These are phyloP conservation scores for Saccharomyces eubayanus DNA, from an alignment of 805 yeast species.

Conservation along the genomic window DNA sequence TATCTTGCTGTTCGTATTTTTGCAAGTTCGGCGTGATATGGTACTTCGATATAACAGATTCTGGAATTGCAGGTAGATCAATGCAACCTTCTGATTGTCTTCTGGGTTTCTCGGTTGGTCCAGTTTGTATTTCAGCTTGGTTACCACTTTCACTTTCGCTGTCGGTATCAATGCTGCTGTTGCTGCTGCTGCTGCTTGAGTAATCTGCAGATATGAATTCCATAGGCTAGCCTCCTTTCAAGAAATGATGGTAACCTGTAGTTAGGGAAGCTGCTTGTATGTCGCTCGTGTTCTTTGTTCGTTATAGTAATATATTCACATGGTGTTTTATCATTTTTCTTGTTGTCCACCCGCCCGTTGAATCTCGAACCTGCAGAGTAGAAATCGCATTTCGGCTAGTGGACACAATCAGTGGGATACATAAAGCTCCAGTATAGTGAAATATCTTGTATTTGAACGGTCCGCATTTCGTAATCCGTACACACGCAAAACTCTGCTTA, in stretches of 20 bases:
- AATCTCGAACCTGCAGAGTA: not conserved
- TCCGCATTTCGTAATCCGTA: not conserved
- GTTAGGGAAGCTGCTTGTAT: not conserved
- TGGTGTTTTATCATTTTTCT: not conserved
- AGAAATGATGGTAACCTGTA: not conserved
- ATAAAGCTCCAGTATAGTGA: not conserved
- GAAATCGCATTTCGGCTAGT: not conserved
- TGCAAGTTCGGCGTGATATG: constrained; percentile 17
- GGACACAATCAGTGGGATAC: not conserved
- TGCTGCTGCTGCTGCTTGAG: constrained; percentile 8
- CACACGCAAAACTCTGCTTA: not conserved
- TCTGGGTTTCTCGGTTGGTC: not conserved
- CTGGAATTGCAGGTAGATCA: constrained; percentile 15
- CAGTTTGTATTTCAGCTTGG: not conserved
- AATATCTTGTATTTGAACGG: not conserved
- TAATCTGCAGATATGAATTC: constrained; percentile 12
- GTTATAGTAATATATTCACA: not conserved
- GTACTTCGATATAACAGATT: constrained; percentile 17
- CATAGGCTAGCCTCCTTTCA: constrained; percentile 6
- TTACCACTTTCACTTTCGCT: constrained; percentile 7
- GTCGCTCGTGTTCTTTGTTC: not conserved
- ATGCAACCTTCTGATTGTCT: not conserved
- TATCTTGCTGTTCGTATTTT: constrained; percentile 3
- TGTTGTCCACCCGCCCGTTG: not conserved
- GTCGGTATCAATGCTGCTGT: constrained; percentile 11